phyloP scores from a whole-genome alignment of 2,329 filamentous ascomycete genomes.

The Colletotrichum tanaceti region DNA sequence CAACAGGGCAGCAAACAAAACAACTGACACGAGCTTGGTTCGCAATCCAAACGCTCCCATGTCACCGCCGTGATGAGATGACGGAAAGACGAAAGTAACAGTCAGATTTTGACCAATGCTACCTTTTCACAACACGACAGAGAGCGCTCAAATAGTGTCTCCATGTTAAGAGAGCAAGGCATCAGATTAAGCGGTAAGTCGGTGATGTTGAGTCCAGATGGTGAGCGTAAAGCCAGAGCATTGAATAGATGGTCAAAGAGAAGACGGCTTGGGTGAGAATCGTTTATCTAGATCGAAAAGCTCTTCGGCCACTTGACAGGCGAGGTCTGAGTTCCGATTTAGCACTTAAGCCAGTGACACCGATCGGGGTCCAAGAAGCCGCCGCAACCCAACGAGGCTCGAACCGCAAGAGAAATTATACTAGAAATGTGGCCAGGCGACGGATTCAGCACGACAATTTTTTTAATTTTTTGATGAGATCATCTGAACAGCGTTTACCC shows the following conservation, averaged over 20 bases:
- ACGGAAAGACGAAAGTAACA: neutral
- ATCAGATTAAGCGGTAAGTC: slow-evolving; percentile 1
- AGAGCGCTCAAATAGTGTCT: neutral
- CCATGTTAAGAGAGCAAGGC: neutral
- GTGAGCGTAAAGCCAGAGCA: neutral
- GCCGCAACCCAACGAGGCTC: neutral
- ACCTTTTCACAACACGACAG: neutral
- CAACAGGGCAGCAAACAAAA: no score
- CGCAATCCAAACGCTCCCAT: no score
- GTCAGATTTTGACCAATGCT: neutral
- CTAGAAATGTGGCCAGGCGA: slow-evolving; percentile 14
- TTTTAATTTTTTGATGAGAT: neutral
- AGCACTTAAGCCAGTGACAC: neutral
- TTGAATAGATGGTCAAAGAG: neutral
- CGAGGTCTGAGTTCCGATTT: neutral
- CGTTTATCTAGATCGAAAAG: neutral
- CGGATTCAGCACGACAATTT: slow-evolving; percentile 13
- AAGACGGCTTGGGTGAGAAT: neutral
- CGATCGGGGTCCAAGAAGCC: slow-evolving; percentile 6
- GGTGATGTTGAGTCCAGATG: slow-evolving; percentile 14
- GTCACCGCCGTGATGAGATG: neutral
- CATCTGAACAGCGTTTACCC: slow-evolving; percentile 23
- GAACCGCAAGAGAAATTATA: neutral
- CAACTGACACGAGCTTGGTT: neutral
- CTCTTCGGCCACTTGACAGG: neutral